These are phyloP conservation scores for Aspergillus latus DNA, from an alignment of 2,329 filamentous ascomycete genomes.

Conservation along the genomic window DNA sequence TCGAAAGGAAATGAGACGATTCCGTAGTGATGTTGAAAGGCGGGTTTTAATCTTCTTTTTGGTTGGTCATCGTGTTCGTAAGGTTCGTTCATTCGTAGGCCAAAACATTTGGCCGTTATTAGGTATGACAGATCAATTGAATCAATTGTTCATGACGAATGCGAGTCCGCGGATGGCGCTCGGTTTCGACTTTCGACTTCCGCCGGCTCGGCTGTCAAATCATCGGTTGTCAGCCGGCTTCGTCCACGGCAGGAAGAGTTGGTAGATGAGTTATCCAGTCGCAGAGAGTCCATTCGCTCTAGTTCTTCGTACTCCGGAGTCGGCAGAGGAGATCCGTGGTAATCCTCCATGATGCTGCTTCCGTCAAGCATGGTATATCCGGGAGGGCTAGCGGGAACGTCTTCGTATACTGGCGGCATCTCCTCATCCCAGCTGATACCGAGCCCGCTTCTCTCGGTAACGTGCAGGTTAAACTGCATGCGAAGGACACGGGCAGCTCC, in stretches of 20 bases:
- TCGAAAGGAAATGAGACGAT: constrained; percentile 5
- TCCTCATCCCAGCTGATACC: constrained; percentile 98
- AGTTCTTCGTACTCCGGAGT: constrained; percentile 48
- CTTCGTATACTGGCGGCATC: constrained; percentile 87
- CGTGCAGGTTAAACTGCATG: constrained; percentile 81
- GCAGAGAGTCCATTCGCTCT: constrained; percentile 44
- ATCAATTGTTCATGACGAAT: constrained; percentile 7
- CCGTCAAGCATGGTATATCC: constrained; percentile 54
- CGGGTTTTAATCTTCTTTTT: background rate
- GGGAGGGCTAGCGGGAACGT: constrained; percentile 84
- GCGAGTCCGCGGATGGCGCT: constrained; percentile 18
- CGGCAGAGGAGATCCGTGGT: constrained; percentile 43
- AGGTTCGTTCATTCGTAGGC: constrained; percentile 17
- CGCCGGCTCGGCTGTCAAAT: constrained; percentile 26
- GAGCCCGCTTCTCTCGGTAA: constrained; percentile 81
- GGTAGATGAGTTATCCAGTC: constrained; percentile 34
- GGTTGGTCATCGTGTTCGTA: constrained; percentile 19
- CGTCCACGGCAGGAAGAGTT: constrained; percentile 31
- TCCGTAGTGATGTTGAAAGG: background rate
- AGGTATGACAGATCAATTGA: background rate
- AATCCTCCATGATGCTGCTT: constrained; percentile 48
- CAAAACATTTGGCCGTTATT: background rate
- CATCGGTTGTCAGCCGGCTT: constrained; percentile 34
- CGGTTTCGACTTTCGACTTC: constrained; percentile 14
- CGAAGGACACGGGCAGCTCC: constrained; percentile 86